A percentile compares a stretch with the other conserved stretches of the same genome.
Evolutionary conservation across 1,139 yeast genomes (phyloP).

Genomic region (Suhomyces anneliseae): DNA sequence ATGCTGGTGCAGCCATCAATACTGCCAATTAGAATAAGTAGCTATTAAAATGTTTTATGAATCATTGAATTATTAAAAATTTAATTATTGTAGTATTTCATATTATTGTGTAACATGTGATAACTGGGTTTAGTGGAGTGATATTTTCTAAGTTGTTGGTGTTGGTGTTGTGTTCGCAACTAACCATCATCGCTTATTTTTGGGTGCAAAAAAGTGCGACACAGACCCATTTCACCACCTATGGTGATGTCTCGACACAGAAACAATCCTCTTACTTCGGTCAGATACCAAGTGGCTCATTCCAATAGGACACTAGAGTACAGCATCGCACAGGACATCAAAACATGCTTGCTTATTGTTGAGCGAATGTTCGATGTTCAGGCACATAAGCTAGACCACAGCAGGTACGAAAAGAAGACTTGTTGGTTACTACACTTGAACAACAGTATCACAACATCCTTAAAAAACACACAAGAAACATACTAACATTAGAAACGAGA

Average conservation of each 20-base stretch:
- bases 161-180: no score
- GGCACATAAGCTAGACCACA: constrained; percentile 1
- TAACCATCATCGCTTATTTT: no score
- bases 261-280: background rate
- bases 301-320: background rate
- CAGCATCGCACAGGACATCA: constrained; percentile 1
- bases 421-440: background rate
- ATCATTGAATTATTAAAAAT: no score
- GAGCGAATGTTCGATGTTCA: constrained; percentile 4
- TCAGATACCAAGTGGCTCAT: background rate
- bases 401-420: background rate
- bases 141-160: no score
- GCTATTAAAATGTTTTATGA: no score
- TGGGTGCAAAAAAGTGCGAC: background rate
- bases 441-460: no score
- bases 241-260: background rate
- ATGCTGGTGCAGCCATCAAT: constrained; percentile 8
- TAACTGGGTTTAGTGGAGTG: no score
- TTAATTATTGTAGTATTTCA: no score
- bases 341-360: constrained; percentile 1
- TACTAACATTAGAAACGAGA: constrained; percentile 5
- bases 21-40: constrained; percentile 2
- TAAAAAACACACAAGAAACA: no score
- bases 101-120: no score
- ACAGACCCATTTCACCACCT: background rate